Evolutionary conservation across 371 early-diverging fungal species (phyloP).

Genomic region (Nematocida sp.): DNA sequence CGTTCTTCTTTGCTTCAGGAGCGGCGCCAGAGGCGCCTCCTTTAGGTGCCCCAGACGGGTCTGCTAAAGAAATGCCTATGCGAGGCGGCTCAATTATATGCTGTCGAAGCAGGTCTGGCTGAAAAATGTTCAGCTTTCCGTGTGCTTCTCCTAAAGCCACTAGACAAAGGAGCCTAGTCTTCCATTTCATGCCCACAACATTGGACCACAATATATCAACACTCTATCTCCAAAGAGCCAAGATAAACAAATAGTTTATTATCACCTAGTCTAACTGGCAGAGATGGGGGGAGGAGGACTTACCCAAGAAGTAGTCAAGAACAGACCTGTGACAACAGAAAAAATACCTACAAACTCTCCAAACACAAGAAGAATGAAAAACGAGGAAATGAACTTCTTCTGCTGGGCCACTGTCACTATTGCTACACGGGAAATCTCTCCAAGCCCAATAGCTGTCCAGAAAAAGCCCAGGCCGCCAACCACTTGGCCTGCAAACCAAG

Average conservation of each 20-base stretch:
- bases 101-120: too few species aligned
- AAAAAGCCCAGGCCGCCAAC: slow-evolving; percentile 59
- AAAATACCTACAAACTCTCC: slow-evolving; percentile 64
- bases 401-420: slow-evolving; percentile 62
- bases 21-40: neutral
- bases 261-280: neutral
- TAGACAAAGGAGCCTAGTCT: neutral
- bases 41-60: neutral
- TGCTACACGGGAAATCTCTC: slow-evolving; percentile 59
- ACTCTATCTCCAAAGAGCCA: neutral
- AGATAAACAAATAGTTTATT: neutral
- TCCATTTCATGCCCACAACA: slow-evolving; percentile 1
- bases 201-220: neutral
- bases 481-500: slow-evolving; percentile 53
- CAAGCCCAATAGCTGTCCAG: slow-evolving; percentile 56
- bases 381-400: slow-evolving; percentile 60
- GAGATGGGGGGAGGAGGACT: too few species aligned
- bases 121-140: too few species aligned
- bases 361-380: slow-evolving; percentile 63
- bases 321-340: slow-evolving; percentile 58
- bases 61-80: too few species aligned
- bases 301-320: slow-evolving; percentile 32
- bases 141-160: neutral
- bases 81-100: too few species aligned
- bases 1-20: too few species aligned